These are phyloP conservation scores for Halophytophthora polymorphica DNA, from an alignment of 352 stramenopile genomes.

Conservation along the genomic window DNA sequence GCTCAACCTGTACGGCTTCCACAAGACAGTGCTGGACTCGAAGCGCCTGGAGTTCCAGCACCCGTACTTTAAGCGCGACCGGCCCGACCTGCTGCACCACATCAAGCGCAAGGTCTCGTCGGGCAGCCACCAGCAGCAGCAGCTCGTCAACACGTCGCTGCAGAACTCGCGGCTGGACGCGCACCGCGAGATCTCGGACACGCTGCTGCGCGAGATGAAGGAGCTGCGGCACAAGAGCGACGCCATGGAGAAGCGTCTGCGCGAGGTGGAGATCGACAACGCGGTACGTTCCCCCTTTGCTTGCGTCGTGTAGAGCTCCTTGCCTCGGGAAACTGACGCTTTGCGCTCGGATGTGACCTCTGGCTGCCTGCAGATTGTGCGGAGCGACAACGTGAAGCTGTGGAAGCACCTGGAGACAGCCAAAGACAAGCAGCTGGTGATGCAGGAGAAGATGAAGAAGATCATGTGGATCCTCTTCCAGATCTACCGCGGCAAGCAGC, in stretches of 20 bases:
- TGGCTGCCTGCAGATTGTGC: constrained; percentile 56
- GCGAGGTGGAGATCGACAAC: constrained; percentile 85
- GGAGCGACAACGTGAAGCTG: constrained; percentile 85
- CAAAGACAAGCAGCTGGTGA: constrained; percentile 87
- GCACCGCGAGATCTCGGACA: constrained; percentile 77
- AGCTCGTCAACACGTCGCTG: constrained; percentile 51
- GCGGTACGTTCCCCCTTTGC: constrained; percentile 36
- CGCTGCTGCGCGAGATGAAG: constrained; percentile 81
- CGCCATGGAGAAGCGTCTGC: constrained; percentile 84
- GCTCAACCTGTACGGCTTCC: constrained; percentile 93
- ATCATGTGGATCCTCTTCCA: constrained; percentile 91
- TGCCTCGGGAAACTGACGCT: background rate
- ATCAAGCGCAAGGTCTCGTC: constrained; percentile 89
- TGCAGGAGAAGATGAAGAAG: constrained; percentile 91
- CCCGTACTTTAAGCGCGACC: constrained; percentile 87
- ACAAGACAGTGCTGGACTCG: constrained; percentile 91
- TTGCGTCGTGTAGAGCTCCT: background rate
- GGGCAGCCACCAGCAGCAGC: constrained; percentile 39
- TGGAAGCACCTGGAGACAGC: constrained; percentile 84
- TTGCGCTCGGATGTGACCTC: constrained; percentile 1
- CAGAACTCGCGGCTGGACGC: constrained; percentile 70
- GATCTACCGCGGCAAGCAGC: constrained; percentile 85
- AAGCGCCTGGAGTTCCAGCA: constrained; percentile 93
- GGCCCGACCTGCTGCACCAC: constrained; percentile 79
- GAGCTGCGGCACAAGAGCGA: constrained; percentile 79